Evolutionary conservation across 108 stramenopile genomes (phyloP).

Genomic region (Cyclotella cryptica): DNA sequence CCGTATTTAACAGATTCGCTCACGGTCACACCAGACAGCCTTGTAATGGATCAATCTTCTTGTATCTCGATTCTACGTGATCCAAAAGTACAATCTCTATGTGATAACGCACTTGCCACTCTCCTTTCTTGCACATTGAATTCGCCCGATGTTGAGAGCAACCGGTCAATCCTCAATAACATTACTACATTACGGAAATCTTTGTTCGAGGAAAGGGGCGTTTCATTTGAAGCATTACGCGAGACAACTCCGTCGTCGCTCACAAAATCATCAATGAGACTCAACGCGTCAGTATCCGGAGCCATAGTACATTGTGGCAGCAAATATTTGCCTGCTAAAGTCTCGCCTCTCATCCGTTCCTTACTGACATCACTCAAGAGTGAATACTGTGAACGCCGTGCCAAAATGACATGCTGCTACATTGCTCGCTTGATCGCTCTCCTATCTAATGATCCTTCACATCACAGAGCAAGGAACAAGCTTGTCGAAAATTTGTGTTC

Average conservation of each 20-base stretch:
- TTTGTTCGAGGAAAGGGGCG: conserved; percentile 19
- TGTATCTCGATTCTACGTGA: conserved; percentile 23
- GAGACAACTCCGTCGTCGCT: conserved; percentile 12
- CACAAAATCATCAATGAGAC: conserved; percentile 53
- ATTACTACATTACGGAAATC: conserved; percentile 21
- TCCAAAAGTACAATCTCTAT: conserved; percentile 24
- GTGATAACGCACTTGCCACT: conserved; percentile 28
- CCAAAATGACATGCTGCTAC: conserved; percentile 34
- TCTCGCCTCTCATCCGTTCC: conserved; percentile 71
- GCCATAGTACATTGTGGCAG: conserved; percentile 56
- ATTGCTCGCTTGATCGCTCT: conserved; percentile 45
- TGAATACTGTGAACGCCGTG: conserved; percentile 50
- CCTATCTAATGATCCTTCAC: conserved; percentile 25
- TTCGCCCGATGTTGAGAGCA: background rate
- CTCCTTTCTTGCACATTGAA: conserved; percentile 8
- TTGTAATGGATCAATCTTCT: conserved; percentile 11
- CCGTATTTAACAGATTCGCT: conserved; percentile 14
- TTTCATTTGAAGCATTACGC: conserved; percentile 32
- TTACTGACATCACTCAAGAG: conserved; percentile 81
- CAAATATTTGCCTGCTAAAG: conserved; percentile 58
- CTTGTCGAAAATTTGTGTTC: conserved; percentile 59
- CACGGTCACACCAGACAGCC: conserved; percentile 11
- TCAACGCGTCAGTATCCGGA: conserved; percentile 46
- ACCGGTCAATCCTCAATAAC: background rate
- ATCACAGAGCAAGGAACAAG: conserved; percentile 43